A percentile compares a stretch with the other conserved stretches of the same genome.
phyloP scores from a whole-genome alignment of 2,329 filamentous ascomycete genomes.

The Paraphoma chrysanthemicola region DNA sequence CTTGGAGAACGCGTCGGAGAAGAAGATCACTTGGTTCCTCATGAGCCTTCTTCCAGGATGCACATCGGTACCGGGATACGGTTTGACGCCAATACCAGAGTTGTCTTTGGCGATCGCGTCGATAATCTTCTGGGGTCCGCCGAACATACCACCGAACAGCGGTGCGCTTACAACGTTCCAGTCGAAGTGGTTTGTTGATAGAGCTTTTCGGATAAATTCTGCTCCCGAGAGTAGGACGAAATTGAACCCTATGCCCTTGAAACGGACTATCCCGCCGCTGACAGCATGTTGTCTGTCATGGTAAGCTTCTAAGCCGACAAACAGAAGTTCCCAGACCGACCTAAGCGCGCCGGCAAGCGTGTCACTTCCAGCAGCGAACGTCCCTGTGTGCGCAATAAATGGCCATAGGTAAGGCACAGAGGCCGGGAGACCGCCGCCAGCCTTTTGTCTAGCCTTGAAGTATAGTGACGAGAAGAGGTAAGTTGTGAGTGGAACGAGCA shows the following conservation, averaged over 20 bases:
- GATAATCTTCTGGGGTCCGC: neutral
- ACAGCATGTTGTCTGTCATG: neutral
- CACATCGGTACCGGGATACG: conserved; percentile 13
- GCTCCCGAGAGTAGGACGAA: conserved; percentile 8
- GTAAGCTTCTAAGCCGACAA: neutral
- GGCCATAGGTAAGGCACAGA: neutral
- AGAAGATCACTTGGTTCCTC: conserved; percentile 16
- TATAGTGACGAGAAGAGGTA: neutral
- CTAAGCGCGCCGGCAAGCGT: neutral
- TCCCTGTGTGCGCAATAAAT: neutral
- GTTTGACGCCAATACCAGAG: conserved; percentile 14
- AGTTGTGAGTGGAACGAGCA: neutral
- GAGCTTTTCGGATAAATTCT: conserved; percentile 8
- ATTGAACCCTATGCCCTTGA: conserved; percentile 13
- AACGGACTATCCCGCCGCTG: neutral
- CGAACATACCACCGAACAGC: conserved; percentile 8
- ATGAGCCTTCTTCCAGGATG: conserved; percentile 10
- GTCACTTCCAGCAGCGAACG: neutral
- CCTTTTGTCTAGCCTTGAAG: neutral
- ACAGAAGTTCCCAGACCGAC: neutral
- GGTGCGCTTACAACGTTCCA: conserved; percentile 6
- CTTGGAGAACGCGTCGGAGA: conserved; percentile 10
- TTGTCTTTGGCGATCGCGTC: conserved; percentile 7
- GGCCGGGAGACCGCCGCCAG: neutral
- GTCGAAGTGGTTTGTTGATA: conserved; percentile 3